phyloP scores from a whole-genome alignment of 2,329 filamentous ascomycete genomes.

The Exophiala phaeomuriformis region DNA sequence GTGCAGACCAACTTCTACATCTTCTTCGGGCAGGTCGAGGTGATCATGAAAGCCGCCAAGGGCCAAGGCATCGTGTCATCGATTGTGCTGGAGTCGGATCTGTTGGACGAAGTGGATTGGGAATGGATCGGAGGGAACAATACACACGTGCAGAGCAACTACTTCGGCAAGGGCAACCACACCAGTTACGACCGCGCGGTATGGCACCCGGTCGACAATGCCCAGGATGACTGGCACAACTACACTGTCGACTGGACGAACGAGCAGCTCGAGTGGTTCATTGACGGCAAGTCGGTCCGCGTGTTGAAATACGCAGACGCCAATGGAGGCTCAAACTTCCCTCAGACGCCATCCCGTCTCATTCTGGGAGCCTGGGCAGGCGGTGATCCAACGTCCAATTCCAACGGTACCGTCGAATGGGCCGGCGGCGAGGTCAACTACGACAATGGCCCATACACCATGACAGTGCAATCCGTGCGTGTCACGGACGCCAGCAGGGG shows the following conservation, averaged over 20 bases:
- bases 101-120: constrained; percentile 83
- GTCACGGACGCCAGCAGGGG: constrained; percentile 47
- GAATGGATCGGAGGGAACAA: constrained; percentile 66
- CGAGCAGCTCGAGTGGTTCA: constrained; percentile 76
- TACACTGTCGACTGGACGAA: constrained; percentile 91
- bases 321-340: constrained; percentile 63
- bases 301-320: constrained; percentile 65
- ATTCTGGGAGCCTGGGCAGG: constrained; percentile 90
- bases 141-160: constrained; percentile 62
- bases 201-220: constrained; percentile 52
- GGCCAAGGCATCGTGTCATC: constrained; percentile 72
- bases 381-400: constrained; percentile 66
- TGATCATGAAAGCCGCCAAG: constrained; percentile 66
- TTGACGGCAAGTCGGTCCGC: constrained; percentile 69
- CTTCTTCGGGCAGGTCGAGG: constrained; percentile 74
- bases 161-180: constrained; percentile 67
- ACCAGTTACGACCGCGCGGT: constrained; percentile 63
- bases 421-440: constrained; percentile 82
- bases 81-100: constrained; percentile 75
- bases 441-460: constrained; percentile 71
- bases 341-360: constrained; percentile 91
- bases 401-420: constrained; percentile 80
- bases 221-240: constrained; percentile 69
- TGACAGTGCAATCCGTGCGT: constrained; percentile 68
- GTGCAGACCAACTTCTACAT: constrained; percentile 75